These are phyloP conservation scores for Euphorbia corollata DNA, from an alignment of 441 rosid species.

Conservation along the genomic window DNA sequence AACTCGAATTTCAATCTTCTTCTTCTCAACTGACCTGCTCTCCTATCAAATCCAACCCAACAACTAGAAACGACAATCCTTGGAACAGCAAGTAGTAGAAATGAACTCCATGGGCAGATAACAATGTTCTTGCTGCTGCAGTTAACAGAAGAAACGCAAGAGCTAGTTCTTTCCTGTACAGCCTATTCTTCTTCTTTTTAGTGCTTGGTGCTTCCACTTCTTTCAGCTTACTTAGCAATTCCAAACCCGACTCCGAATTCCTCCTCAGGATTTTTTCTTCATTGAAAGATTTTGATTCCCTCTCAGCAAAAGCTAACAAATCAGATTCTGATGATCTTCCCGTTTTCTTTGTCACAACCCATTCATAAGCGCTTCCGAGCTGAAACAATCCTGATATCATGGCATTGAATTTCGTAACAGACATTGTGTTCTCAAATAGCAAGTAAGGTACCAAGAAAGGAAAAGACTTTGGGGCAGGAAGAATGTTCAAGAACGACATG, in stretches of 20 bases:
- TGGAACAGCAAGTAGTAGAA: constrained; percentile 88
- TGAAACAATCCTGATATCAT: constrained; percentile 90
- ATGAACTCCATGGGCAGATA: constrained; percentile 86
- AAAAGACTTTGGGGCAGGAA: constrained; percentile 71
- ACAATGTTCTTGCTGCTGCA: constrained; percentile 73
- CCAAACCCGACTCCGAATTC: constrained; percentile 67
- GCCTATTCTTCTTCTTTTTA: constrained; percentile 44
- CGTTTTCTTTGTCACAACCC: constrained; percentile 89
- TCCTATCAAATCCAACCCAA: constrained; percentile 91
- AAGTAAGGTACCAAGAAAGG: constrained; percentile 88
- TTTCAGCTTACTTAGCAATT: constrained; percentile 52
- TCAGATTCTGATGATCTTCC: constrained; percentile 87
- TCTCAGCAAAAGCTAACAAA: constrained; percentile 63
- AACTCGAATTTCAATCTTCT: constrained; percentile 1
- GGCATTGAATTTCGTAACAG: constrained; percentile 90
- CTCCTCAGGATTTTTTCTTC: constrained; percentile 61
- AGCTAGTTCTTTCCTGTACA: constrained; percentile 72
- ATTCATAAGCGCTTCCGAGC: constrained; percentile 88
- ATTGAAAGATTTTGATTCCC: constrained; percentile 43
- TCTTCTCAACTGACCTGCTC: constrained; percentile 62
- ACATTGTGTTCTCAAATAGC: constrained; percentile 92
- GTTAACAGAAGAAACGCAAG: constrained; percentile 79
- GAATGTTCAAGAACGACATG: constrained; percentile 79
- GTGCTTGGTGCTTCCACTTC: constrained; percentile 32
- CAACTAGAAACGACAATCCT: constrained; percentile 70